These are phyloP conservation scores for Apiospora sp. DNA, from an alignment of 2,329 filamentous ascomycete species.

Conservation along the genomic window DNA sequence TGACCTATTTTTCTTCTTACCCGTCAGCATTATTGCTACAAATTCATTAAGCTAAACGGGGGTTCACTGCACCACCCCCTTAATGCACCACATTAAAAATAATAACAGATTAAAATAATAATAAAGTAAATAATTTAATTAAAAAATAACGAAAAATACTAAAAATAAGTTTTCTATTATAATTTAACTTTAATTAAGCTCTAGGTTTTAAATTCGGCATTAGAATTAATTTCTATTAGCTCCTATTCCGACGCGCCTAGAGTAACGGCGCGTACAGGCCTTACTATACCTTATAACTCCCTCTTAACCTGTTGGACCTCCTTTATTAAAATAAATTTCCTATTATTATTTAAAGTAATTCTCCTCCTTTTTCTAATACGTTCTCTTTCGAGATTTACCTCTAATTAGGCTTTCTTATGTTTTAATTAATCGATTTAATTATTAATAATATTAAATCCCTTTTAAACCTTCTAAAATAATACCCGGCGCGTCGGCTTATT, in stretches of 20 bases:
- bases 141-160: background rate
- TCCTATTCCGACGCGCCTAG: background rate
- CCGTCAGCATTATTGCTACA: too few relatives aligned
- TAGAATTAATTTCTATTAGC: background rate
- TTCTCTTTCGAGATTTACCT: background rate
- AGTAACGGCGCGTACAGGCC: too few relatives aligned
- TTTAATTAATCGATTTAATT: background rate
- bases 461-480: background rate
- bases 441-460: background rate
- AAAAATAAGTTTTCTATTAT: background rate
- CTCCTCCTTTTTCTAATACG: background rate
- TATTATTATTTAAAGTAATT: background rate
- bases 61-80: slow-evolving; percentile 32
- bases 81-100: background rate
- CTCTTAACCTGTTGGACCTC: background rate
- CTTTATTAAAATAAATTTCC: background rate
- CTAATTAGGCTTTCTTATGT: background rate
- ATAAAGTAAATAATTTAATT: background rate
- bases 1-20: too few relatives aligned
- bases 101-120: background rate
- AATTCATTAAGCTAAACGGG: too few relatives aligned
- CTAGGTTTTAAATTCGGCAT: background rate
- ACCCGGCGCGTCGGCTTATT: background rate
- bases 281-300: background rate
- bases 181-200: background rate